These are phyloP conservation scores for Geotrichum ghanense DNA, from an alignment of 805 yeast genomes.

Conservation along the genomic window DNA sequence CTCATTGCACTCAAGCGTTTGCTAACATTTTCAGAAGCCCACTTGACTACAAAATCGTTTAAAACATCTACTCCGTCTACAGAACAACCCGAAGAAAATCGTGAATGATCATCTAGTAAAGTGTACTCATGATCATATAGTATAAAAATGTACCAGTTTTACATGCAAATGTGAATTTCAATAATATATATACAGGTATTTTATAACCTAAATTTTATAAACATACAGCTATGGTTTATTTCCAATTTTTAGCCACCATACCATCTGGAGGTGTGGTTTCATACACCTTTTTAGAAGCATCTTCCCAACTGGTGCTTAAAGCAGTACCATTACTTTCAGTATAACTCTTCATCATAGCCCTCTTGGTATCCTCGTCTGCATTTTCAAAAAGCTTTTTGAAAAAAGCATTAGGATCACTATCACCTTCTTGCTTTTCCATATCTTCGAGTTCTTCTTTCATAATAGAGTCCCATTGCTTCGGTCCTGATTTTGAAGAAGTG, in stretches of 20 bases:
- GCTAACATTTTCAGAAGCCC: conserved; percentile 41
- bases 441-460: conserved; percentile 25
- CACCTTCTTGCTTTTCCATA: conserved; percentile 35
- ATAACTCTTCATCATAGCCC: conserved; percentile 96
- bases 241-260: conserved; percentile 41
- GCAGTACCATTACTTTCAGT: conserved; percentile 92
- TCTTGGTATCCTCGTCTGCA: conserved; percentile 75
- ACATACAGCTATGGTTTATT: neutral
- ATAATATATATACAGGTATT: too few species aligned
- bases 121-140: neutral
- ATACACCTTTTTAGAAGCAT: conserved; percentile 55
- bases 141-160: neutral
- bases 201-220: too few species aligned
- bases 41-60: neutral
- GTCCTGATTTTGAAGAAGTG: conserved; percentile 1
- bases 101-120: too few species aligned
- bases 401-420: conserved; percentile 41
- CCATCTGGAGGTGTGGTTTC: conserved; percentile 70
- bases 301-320: conserved; percentile 86
- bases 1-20: conserved; percentile 62
- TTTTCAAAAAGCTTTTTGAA: conserved; percentile 62
- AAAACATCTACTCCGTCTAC: neutral
- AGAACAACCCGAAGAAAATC: neutral
- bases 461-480: conserved; percentile 9
- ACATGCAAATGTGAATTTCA: neutral